Base-by-base conservation (phyloP, 495 filamentous ascomycete species). In the Trichoderma virens region DNA sequence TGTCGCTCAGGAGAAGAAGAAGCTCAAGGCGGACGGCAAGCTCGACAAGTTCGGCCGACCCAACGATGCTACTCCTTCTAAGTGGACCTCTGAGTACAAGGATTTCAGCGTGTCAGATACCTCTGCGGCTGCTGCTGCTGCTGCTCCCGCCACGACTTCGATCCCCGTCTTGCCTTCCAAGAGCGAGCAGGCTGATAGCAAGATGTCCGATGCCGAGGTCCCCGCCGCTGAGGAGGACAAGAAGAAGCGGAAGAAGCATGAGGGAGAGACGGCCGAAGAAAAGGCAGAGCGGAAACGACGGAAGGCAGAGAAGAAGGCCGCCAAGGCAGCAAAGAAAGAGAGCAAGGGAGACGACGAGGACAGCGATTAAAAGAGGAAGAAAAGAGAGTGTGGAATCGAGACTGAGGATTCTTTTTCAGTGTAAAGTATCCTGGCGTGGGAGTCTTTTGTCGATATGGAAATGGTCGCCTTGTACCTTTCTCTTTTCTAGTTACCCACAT, bases 1-100 rank as follows among this genome's bases (percentile, higher is more conserved):
- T 45, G 85, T 90, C 64, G 93, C 94, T 31, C 70, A 88, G 47
- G 89, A 97, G 79, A 98, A 98, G 87, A 98, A 98, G 87, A 95
- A 97, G 85, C 86, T 98, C 79, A 98, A 97, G 84, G 89, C 90
- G n/a, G 88, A 88, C 67, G 94, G 94, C 74, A 93, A 96, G 80
- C 87, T 98, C 30, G 94, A 98, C 80, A 98, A 98, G 85, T 98
- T 85, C 67, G 94, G 94, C 64, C 85, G 93, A 47, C 75, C 90
- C 61, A 98, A 97, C 75, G 93, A 97, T 72, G 83, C 85, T 62
- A 98, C 94, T 8, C 94, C 94, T 28, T 85, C 90, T 59, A 87
- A 93, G 74, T 98, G 94, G 94, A 92, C 88, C 67, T 78, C 80
- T 54, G 86, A 88, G 39, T 97, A 97, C 82, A 92, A 88, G 73